These are phyloP conservation scores for Hypoxylon subgilvum DNA, from an alignment of 495 filamentous ascomycete species.

Conservation along the genomic window DNA sequence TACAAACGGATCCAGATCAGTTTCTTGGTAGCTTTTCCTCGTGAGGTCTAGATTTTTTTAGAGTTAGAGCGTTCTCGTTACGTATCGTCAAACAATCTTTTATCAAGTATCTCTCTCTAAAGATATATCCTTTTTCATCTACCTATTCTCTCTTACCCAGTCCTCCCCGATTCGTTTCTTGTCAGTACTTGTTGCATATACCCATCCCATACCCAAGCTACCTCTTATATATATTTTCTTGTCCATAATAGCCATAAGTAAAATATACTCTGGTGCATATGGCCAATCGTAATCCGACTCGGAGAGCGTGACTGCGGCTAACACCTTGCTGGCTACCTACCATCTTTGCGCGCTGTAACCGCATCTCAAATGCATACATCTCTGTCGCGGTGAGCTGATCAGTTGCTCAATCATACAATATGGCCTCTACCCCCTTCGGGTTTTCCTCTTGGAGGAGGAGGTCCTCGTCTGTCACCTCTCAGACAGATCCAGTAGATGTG, in stretches of 20 bases:
- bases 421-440: slow-evolving; percentile 46
- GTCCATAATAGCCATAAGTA: background rate
- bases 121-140: slow-evolving; percentile 12
- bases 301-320: background rate
- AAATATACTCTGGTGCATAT: slow-evolving; percentile 19
- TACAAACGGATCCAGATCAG: background rate
- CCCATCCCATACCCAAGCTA: no score
- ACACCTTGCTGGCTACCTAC: slow-evolving; percentile 17
- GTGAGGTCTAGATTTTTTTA: slow-evolving; percentile 29
- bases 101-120: slow-evolving; percentile 1
- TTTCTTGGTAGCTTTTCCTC: slow-evolving; percentile 23
- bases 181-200: background rate
- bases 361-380: slow-evolving; percentile 21
- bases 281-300: slow-evolving; percentile 8
- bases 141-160: slow-evolving; percentile 19
- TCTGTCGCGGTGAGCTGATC: slow-evolving; percentile 16
- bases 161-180: slow-evolving; percentile 10
- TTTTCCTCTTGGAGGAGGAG: slow-evolving; percentile 50
- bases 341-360: slow-evolving; percentile 21
- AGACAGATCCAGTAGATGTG: slow-evolving; percentile 37
- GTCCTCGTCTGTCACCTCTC: slow-evolving; percentile 45
- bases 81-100: slow-evolving; percentile 31
- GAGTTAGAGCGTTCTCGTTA: slow-evolving; percentile 33
- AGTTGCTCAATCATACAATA: slow-evolving; percentile 26
- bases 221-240: background rate